Conservation (phyloP, 495 filamentous ascomycete genomes). For the Bacidia gigantensis region DNA sequence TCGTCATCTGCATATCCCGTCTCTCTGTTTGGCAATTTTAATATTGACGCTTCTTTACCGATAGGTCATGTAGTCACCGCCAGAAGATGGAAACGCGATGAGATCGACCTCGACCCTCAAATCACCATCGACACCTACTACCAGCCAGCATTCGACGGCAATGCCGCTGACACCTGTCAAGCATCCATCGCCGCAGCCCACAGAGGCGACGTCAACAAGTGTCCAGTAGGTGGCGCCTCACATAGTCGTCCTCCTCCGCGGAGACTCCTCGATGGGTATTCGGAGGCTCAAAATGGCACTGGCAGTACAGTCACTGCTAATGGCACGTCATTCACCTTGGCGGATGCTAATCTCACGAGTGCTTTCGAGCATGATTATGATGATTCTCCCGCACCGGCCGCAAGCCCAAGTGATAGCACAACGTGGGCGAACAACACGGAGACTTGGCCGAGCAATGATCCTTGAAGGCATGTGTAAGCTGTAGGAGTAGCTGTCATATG, state of each 20-base stretch:
- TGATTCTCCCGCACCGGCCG: neutral
- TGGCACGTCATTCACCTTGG: neutral
- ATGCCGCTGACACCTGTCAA: neutral
- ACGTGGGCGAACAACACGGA: neutral
- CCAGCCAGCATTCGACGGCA: neutral
- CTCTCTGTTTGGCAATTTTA: too few relatives aligned
- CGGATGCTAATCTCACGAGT: neutral
- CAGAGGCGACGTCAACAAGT: neutral
- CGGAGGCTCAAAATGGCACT: neutral
- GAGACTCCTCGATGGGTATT: neutral
- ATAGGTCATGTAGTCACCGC: neutral
- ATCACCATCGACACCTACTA: neutral
- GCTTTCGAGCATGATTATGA: neutral
- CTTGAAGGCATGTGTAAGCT: too few relatives aligned
- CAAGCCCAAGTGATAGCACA: neutral
- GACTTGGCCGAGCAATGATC: too few relatives aligned
- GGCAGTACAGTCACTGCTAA: neutral
- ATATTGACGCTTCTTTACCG: too few relatives aligned
- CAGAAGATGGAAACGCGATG: neutral
- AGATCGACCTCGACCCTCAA: neutral
- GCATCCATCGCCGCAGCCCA: neutral
- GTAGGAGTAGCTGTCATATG: too few relatives aligned
- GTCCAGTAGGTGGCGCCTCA: neutral
- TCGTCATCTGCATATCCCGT: too few relatives aligned
- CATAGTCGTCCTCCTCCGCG: neutral